Conservation (phyloP, 129 eudicot species). For the Centaurea solstitialis region DNA sequence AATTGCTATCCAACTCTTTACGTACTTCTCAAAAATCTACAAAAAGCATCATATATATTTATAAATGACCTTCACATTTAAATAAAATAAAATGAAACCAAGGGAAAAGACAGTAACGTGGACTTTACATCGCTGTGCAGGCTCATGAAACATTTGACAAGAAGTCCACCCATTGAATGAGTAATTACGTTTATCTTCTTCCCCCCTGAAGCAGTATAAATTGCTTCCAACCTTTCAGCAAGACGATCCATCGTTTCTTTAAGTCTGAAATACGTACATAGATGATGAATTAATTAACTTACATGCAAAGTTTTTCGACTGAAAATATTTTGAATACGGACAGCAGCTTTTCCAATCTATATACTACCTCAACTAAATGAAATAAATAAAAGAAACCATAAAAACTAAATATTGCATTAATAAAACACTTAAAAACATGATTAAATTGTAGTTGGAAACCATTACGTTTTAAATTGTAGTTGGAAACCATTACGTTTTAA, state of each 20-base stretch:
- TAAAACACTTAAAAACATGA: background rate
- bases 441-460: background rate
- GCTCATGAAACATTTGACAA: conserved; percentile 91
- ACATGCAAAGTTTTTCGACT: background rate
- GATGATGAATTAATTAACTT: background rate
- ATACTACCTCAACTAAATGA: background rate
- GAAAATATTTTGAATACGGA: background rate
- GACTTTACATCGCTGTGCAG: conserved; percentile 69
- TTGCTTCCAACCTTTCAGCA: conserved; percentile 74
- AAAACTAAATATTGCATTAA: background rate
- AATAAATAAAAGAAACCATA: background rate
- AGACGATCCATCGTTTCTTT: conserved; percentile 72
- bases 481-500: background rate
- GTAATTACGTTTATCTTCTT: conserved; percentile 76
- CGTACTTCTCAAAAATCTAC: conserved; percentile 93
- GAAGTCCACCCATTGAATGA: conserved; percentile 99
- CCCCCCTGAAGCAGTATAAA: conserved; percentile 86
- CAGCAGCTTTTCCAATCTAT: background rate
- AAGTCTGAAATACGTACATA: conserved; percentile 42
- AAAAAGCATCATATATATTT: conserved; percentile 12
- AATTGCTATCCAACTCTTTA: conserved; percentile 97
- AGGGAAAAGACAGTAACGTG: background rate
- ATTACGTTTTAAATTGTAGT: background rate
- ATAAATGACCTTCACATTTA: background rate
- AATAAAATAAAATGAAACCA: background rate